Evolutionary conservation across 805 yeast species (phyloP), one percentile per base, ranked within the genome.

Genomic region (Spathaspora boniae): DNA sequence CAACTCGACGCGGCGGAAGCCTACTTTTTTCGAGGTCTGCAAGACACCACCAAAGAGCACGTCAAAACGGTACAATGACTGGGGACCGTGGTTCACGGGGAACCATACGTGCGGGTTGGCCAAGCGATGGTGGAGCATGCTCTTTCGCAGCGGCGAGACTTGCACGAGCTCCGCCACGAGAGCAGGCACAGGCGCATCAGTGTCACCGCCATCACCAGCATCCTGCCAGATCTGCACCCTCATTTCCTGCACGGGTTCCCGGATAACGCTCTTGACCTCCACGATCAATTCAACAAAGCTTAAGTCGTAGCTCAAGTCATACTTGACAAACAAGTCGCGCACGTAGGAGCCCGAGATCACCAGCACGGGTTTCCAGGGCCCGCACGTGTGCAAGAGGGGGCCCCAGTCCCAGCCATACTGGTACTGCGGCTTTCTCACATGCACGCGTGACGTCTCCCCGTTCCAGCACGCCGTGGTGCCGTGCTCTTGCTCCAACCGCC

Each of bases 321-420:
- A 34, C 8, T 16, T 14, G 8, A 34, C 16, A 20, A 26, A 27
- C 12, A 34, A 26, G 17, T 34, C 37, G 17, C 29, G 26, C 4
- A 34, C 26, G 11, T 25, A 34, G 8, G 16, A 6, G 3, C 29
- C 37, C 8, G 40, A 31, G 16, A 54, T 48, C 26, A 68, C 40
- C 15, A 37, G 41, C 4, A 70, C 54, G 0, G 68, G 70, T 32
- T 53, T 50, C 41, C 58, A 68, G 2, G 71, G 70, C 9, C 76
- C 76, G 46, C 72, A 65, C 3, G 71, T 57, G 50, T 67, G 50
- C 28, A 65, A 47, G 3, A 53, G 31, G 4, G 72, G 72, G 12
- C 76, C 77, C 79, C 78, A 73, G 47, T 73, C 79, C 79, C 78
- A 73, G 2, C 79, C 78, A 44, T 58, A 73, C 38, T 72, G 75